Base-by-base conservation (phyloP, 495 filamentous ascomycete genomes). In the Paragyromitra xinjiangensis region DNA sequence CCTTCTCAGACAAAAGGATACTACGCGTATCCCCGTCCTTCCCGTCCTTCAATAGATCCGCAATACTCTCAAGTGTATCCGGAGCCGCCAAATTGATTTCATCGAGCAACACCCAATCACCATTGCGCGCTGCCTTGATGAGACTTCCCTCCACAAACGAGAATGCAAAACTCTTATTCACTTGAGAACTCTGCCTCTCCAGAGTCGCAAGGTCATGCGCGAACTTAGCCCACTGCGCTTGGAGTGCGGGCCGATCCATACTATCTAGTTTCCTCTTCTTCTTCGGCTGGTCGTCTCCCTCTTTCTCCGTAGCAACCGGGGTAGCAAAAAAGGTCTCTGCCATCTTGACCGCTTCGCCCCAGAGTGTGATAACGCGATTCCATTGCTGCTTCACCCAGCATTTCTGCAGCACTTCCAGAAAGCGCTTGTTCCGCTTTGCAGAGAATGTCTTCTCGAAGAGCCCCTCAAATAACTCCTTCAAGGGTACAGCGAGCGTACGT, bases 61-160 rank as follows among this genome's bases (percentile, higher is more conserved):
- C 91, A 64, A 99, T 92, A 73, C 94, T 94, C 81, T 98, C 96
- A 9, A 99, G 84, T 0, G 95, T 98, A 79, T 99, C 96, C 2
- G 95, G 90, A 0, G 95, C 92, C 4, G 96, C 95, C 59, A 99
- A 86, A 80, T 99, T 99, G 80, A 99, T 96, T 83, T 99, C 96
- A 83, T 99, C 96, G 16, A 97, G 86, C n/a, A 99, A 86, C 16
- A 99, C 92, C 96, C 96, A 99, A 82, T 97, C 94, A 5, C 96
- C 96, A 83, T 97, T 97, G 62, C 94, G 87, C 26, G 92, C 89
- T 5, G 96, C 96, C 84, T 93, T 92, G 44, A 98, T 92, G 80
- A 99, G 92, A 78, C 92, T 97, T 69, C 96, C 94, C 83, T 99
- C 95, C 1, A 98, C 90, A 80, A 99, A 99, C 19, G 92, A 90